Conservation (phyloP, 2,329 filamentous ascomycete species). For the Ascochyta viciae-villosae region DNA sequence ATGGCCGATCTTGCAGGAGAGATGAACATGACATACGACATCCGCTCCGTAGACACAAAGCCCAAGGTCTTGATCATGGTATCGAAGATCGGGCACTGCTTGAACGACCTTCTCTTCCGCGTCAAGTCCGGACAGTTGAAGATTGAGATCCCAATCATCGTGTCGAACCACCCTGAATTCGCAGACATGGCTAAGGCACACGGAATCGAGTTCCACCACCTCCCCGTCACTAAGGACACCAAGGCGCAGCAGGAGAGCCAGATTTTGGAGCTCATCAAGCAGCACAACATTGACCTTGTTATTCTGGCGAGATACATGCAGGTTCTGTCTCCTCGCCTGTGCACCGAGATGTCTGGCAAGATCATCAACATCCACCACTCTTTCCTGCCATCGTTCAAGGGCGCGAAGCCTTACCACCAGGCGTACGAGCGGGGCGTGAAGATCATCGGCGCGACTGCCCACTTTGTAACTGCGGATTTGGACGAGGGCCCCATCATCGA, state of each 20-base stretch:
- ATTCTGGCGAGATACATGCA: constrained; percentile 90
- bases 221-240: constrained; percentile 80
- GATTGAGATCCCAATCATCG: constrained; percentile 78
- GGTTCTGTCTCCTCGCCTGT: constrained; percentile 77
- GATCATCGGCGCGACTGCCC: constrained; percentile 85
- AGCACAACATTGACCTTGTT: constrained; percentile 77
- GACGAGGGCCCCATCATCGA: constrained; percentile 90
- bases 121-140: constrained; percentile 75
- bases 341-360: constrained; percentile 78
- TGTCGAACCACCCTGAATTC: constrained; percentile 83
- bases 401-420: constrained; percentile 87
- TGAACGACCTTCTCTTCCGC: constrained; percentile 84
- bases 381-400: constrained; percentile 87
- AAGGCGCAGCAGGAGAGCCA: constrained; percentile 75
- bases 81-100: constrained; percentile 85
- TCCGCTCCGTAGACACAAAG: constrained; percentile 72
- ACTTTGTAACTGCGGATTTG: constrained; percentile 84
- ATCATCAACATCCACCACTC: constrained; percentile 95
- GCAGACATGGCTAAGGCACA: constrained; percentile 72
- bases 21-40: constrained; percentile 74
- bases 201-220: constrained; percentile 79
- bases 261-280: constrained; percentile 72
- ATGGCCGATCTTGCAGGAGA: constrained; percentile 68
- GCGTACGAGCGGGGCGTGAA: constrained; percentile 86
- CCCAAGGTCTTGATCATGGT: constrained; percentile 86